Evolutionary conservation across 257 asterid genomes (phyloP).

Genomic region (Solanum pimpinellifolium): DNA sequence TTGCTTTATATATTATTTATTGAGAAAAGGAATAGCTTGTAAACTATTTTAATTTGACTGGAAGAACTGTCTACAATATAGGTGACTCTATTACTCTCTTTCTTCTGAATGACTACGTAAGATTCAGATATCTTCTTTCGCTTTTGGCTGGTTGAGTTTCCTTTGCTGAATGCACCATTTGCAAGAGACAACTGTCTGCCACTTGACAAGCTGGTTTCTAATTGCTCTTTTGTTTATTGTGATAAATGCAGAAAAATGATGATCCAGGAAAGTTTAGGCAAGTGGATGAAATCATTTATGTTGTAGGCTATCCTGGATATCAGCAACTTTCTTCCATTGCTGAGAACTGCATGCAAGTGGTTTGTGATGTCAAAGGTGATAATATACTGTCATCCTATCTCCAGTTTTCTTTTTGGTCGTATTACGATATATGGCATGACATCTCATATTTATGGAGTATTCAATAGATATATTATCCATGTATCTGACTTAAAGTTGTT

Average conservation of each 20-base stretch:
- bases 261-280: conserved; percentile 94
- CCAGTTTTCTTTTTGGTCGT: neutral
- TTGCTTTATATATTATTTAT: neutral
- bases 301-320: conserved; percentile 69
- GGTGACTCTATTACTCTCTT: neutral
- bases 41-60: neutral
- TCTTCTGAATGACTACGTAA: neutral
- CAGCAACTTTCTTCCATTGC: conserved; percentile 52
- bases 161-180: neutral
- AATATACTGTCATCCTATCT: neutral
- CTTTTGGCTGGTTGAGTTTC: neutral
- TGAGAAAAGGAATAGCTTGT: neutral
- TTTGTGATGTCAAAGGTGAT: conserved; percentile 88
- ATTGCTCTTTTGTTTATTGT: neutral
- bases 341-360: conserved; percentile 67
- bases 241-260: conserved; percentile 50
- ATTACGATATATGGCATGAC: neutral
- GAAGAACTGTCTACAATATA: neutral
- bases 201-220: neutral
- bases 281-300: conserved; percentile 68
- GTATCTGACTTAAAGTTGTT: neutral
- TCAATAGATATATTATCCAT: neutral
- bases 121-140: neutral
- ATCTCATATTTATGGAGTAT: neutral
- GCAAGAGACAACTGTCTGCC: neutral